Evolutionary conservation across 1,284 basidiomycete species (phyloP).

Genomic region (Pascua sp.): DNA sequence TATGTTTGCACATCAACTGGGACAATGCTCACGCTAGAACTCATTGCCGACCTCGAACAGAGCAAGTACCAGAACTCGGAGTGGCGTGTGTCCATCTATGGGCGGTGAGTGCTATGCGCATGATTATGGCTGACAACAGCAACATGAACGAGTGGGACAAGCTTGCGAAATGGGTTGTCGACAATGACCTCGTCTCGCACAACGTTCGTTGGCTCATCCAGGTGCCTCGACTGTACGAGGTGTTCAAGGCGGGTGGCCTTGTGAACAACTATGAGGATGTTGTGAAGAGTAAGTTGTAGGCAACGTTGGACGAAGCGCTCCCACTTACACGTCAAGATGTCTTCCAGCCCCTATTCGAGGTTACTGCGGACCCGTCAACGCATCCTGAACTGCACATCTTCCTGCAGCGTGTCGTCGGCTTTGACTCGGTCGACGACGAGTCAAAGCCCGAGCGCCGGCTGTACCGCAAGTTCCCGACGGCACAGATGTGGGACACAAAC

Average conservation of each 20-base stretch:
- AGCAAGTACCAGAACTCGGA: conserved; percentile 99
- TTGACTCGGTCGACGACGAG: conserved; percentile 98
- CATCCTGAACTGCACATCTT: conserved; percentile 96
- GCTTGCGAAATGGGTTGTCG: conserved; percentile 92
- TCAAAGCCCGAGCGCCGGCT: conserved; percentile 88
- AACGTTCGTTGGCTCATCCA: conserved; percentile 99
- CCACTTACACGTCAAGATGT: conserved; percentile 60
- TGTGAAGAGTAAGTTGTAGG: conserved; percentile 68
- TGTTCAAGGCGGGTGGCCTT: conserved; percentile 87
- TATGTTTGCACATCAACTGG: conserved; percentile 39
- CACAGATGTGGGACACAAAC: conserved; percentile 80
- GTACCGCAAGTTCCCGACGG: conserved; percentile 94
- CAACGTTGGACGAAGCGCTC: neutral
- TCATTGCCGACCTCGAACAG: conserved; percentile 93
- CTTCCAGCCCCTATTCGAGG: conserved; percentile 91
- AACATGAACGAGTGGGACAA: conserved; percentile 89
- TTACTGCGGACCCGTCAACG: conserved; percentile 81
- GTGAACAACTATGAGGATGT: conserved; percentile 89
- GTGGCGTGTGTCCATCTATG: conserved; percentile 96
- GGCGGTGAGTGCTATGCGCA: conserved; percentile 44
- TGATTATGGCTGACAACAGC: conserved; percentile 22
- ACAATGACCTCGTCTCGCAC: conserved; percentile 89
- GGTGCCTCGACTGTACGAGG: conserved; percentile 89
- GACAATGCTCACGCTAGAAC: conserved; percentile 57
- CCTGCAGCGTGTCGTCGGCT: conserved; percentile 90